Percentiles rank a stretch among this genome's conserved stretches.
phyloP scores from a whole-genome alignment of 805 yeast genomes.

The Saccharomycopsis schoenii region DNA sequence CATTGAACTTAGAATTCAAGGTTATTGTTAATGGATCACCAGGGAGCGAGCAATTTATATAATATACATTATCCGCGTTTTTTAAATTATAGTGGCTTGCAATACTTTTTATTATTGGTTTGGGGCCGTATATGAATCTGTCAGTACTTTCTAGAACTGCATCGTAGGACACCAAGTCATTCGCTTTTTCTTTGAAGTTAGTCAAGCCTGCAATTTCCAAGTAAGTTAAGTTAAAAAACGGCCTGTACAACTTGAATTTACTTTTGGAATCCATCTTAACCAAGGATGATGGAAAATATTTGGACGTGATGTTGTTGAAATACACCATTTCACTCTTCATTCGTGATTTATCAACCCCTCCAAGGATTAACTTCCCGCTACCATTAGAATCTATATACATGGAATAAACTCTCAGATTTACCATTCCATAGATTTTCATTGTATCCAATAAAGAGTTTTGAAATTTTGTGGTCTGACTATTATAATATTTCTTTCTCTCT shows the following conservation, averaged over 20 bases:
- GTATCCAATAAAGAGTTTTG: conserved; percentile 7
- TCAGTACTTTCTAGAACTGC: conserved; percentile 16
- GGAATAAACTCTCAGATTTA: conserved; percentile 9
- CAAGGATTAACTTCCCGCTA: conserved; percentile 10
- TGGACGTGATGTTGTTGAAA: conserved; percentile 3
- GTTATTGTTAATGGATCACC: conserved; percentile 9
- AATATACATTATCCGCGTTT: conserved; percentile 3
- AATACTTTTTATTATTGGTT: conserved; percentile 2
- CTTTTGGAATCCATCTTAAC: conserved; percentile 3
- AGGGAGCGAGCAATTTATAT: conserved; percentile 11
- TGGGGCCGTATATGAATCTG: conserved; percentile 14
- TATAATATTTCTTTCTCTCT: not conserved
- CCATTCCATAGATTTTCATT: conserved; percentile 4
- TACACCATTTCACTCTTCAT: conserved; percentile 6
- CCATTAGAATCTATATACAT: conserved; percentile 13
- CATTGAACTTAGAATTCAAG: conserved; percentile 9
- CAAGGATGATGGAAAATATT: conserved; percentile 8
- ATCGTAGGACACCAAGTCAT: conserved; percentile 1
- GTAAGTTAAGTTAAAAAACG: conserved; percentile 9
- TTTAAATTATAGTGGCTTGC: conserved; percentile 11
- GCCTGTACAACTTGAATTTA: conserved; percentile 8
- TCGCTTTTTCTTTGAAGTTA: conserved; percentile 1
- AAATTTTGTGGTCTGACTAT: conserved; percentile 1
- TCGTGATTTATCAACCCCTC: conserved; percentile 11
- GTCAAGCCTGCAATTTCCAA: not conserved